Conservation (phyloP, 2,329 filamentous ascomycete genomes). For the Diatrype stigma region DNA sequence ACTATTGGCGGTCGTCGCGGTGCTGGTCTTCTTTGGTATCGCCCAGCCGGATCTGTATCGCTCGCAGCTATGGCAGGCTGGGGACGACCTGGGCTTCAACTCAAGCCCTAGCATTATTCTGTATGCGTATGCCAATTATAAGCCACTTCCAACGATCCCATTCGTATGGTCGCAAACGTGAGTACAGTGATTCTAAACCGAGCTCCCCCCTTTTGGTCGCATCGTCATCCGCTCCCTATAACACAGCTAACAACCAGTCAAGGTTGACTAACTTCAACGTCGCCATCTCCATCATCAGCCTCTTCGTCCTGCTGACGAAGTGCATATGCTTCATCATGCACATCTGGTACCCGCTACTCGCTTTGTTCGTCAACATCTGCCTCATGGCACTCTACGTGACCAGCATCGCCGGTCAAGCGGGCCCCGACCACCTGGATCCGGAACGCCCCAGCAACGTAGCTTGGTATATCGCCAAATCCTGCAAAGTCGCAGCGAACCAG, state of each 20-base stretch:
- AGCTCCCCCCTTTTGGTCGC: background rate
- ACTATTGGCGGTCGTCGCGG: constrained; percentile 59
- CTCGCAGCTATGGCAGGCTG: constrained; percentile 68
- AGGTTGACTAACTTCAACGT: constrained; percentile 75
- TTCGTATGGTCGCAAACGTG: constrained; percentile 72
- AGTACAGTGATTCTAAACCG: constrained; percentile 34
- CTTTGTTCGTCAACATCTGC: constrained; percentile 51
- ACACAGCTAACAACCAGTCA: constrained; percentile 12
- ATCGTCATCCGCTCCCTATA: background rate
- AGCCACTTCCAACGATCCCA: constrained; percentile 56
- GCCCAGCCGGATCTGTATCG: constrained; percentile 70
- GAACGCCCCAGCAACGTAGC: constrained; percentile 57
- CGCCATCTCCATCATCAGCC: constrained; percentile 68
- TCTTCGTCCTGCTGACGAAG: constrained; percentile 72
- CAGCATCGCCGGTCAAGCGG: constrained; percentile 67
- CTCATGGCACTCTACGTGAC: constrained; percentile 61
- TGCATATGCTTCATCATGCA: constrained; percentile 66
- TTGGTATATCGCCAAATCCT: constrained; percentile 74
- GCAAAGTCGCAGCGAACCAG: constrained; percentile 53
- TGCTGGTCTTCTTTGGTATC: constrained; percentile 68
- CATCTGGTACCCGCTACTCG: constrained; percentile 64
- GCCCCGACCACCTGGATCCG: constrained; percentile 67
- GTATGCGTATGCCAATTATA: constrained; percentile 71
- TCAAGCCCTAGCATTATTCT: constrained; percentile 66
- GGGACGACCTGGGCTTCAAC: constrained; percentile 67